Percentiles rank a stretch among this genome's conserved stretches.
phyloP scores from a whole-genome alignment of 139 green algal genomes.

The Dunaliella primolecta region DNA sequence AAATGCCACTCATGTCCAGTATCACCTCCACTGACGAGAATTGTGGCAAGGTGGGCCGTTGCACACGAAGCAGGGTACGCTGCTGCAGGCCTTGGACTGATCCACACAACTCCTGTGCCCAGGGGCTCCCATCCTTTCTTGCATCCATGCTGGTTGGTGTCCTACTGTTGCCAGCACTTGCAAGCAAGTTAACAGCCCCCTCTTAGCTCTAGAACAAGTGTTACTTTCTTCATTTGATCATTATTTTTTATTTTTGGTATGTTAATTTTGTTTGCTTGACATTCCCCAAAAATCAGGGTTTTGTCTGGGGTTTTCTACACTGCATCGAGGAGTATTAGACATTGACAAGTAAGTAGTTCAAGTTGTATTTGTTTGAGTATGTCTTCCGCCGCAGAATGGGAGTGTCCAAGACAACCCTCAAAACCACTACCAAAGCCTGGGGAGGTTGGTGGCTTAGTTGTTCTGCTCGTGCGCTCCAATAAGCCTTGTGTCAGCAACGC shows the following conservation, averaged over 20 bases:
- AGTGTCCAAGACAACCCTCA: not conserved
- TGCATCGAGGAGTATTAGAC: no score
- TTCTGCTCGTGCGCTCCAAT: no score
- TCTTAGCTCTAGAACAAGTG: not conserved
- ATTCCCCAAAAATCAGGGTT: no score
- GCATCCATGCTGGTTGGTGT: not conserved
- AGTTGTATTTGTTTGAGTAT: not conserved
- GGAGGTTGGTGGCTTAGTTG: no score
- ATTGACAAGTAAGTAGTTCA: not conserved
- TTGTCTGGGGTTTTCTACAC: no score
- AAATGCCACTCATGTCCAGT: not conserved
- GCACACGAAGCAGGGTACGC: slow-evolving; percentile 36
- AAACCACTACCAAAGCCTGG: slow-evolving; percentile 23
- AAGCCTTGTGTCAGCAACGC: no score
- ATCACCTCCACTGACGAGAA: slow-evolving; percentile 32
- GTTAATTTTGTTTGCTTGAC: no score
- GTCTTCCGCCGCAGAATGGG: not conserved
- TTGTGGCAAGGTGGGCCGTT: slow-evolving; percentile 39
- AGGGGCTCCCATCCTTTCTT: not conserved
- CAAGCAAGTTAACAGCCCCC: not conserved
- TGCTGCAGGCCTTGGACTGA: not conserved
- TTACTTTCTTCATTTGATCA: no score
- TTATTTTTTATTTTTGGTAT: not conserved
- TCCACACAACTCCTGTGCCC: not conserved
- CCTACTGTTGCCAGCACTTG: not conserved